Percentiles rank a stretch among this genome's conserved stretches.
These are phyloP conservation scores for Rhodotorula taiwanensis DNA, from an alignment of 768 basidiomycete species.

Conservation along the genomic window DNA sequence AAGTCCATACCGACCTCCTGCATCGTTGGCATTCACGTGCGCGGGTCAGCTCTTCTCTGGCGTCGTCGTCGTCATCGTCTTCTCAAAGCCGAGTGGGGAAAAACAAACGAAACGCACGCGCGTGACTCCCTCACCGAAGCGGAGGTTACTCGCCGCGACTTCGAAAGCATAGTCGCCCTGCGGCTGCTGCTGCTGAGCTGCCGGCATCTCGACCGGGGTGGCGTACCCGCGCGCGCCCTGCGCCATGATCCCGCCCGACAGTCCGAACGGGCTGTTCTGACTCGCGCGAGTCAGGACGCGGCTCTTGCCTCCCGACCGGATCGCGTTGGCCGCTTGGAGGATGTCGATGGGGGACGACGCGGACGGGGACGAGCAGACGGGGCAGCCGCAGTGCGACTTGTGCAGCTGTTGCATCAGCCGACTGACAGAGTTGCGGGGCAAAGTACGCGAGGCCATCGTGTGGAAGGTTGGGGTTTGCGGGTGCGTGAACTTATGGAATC, in stretches of 20 bases:
- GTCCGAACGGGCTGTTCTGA: background rate
- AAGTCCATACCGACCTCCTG: constrained; percentile 80
- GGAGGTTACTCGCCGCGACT: constrained; percentile 70
- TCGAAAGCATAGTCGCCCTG: constrained; percentile 92
- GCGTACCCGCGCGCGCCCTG: constrained; percentile 46
- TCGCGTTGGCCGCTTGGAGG: background rate
- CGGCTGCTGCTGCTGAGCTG: too few relatives aligned
- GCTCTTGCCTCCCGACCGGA: background rate
- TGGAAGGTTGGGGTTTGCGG: too few relatives aligned
- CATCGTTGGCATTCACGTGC: background rate
- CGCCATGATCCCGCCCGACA: background rate
- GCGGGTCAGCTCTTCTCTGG: too few relatives aligned
- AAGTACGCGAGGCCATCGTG: background rate
- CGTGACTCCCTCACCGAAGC: constrained; percentile 86
- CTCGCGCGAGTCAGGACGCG: constrained; percentile 5
- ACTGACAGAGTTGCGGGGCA: background rate
- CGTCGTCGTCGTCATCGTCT: too few relatives aligned
- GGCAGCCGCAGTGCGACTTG: constrained; percentile 36
- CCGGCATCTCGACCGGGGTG: constrained; percentile 60
- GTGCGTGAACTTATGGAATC: too few relatives aligned
- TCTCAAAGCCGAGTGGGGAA: background rate
- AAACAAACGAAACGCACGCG: constrained; percentile 44
- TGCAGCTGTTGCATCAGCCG: constrained; percentile 7
- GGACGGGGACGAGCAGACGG: constrained; percentile 19
- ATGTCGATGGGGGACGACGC: constrained; percentile 2